Percentiles rank a stretch among this genome's conserved stretches.
These are phyloP conservation scores for Misopates orontium DNA, from an alignment of 257 asterid species.

Conservation along the genomic window DNA sequence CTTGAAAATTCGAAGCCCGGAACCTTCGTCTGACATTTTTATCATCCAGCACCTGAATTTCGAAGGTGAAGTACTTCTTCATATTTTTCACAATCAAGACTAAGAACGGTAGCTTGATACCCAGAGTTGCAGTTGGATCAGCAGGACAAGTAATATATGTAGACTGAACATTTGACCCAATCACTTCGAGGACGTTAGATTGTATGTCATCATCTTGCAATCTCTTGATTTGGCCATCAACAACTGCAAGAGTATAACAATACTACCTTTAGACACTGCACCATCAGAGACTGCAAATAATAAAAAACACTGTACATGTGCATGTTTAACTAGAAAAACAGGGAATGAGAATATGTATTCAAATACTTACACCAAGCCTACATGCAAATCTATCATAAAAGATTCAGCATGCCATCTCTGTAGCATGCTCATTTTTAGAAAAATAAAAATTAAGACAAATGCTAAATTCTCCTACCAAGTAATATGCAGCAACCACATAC, in stretches of 20 bases:
- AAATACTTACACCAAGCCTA: background rate
- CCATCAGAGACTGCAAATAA: background rate
- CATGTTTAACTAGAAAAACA: slow-evolving; percentile 8
- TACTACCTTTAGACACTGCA: background rate
- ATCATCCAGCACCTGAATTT: slow-evolving; percentile 98
- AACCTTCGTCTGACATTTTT: slow-evolving; percentile 93
- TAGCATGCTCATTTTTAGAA: background rate
- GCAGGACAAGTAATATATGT: slow-evolving; percentile 94
- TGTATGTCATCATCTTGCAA: slow-evolving; percentile 94
- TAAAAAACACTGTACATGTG: background rate
- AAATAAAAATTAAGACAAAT: background rate
- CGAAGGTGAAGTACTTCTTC: slow-evolving; percentile 94
- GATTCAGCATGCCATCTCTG: background rate
- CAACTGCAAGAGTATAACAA: slow-evolving; percentile 51
- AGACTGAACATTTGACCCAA: slow-evolving; percentile 84
- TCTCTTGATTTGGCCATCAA: slow-evolving; percentile 81
- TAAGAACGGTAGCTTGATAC: slow-evolving; percentile 90
- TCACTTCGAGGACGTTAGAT: slow-evolving; percentile 80
- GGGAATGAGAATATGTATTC: background rate
- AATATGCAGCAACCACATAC: background rate
- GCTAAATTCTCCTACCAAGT: background rate
- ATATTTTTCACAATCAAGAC: slow-evolving; percentile 83
- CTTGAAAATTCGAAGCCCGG: slow-evolving; percentile 98
- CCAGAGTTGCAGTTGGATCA: slow-evolving; percentile 92
- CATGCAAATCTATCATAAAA: background rate